Evolutionary conservation across 2,329 filamentous ascomycete genomes (phyloP).

Genomic region (Aspergillus sp.): DNA sequence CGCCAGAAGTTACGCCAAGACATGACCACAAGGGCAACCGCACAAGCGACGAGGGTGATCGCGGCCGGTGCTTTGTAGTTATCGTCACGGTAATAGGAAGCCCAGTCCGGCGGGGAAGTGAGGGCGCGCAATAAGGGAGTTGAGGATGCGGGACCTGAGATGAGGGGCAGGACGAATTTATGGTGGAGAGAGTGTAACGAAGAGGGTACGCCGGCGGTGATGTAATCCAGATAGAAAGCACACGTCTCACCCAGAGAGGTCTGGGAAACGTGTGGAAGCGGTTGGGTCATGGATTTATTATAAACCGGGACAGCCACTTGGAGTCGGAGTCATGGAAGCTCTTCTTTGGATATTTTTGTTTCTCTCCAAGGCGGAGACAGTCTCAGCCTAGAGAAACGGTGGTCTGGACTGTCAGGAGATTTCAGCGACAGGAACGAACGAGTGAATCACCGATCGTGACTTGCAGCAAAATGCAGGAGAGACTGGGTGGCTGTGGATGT

Average conservation of each 20-base stretch:
- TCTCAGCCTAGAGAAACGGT: constrained; percentile 5
- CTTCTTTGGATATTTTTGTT: constrained; percentile 7
- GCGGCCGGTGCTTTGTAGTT: constrained; percentile 24
- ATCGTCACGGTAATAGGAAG: constrained; percentile 18
- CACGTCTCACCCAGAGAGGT: constrained; percentile 43
- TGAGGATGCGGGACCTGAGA: constrained; percentile 15
- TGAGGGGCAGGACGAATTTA: constrained; percentile 24
- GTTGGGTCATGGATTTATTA: constrained; percentile 40
- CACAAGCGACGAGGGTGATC: constrained; percentile 27
- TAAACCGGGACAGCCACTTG: constrained; percentile 4
- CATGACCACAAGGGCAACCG: constrained; percentile 34
- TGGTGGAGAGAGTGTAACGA: constrained; percentile 34
- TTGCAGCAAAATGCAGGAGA: too few species aligned
- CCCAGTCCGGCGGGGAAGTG: constrained; percentile 21
- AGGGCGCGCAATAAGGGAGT: constrained; percentile 24
- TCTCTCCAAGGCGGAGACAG: constrained; percentile 16
- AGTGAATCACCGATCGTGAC: too few species aligned
- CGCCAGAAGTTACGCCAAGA: constrained; percentile 37
- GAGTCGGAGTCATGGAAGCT: constrained; percentile 20
- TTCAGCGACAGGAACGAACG: not conserved
- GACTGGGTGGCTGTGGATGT: not conserved
- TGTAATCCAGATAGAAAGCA: constrained; percentile 38
- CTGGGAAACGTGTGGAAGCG: constrained; percentile 37
- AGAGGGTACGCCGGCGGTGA: constrained; percentile 31
- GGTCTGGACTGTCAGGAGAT: constrained; percentile 1